Conservation (phyloP, 257 asterid genomes). For the Leonotis leonurus region DNA sequence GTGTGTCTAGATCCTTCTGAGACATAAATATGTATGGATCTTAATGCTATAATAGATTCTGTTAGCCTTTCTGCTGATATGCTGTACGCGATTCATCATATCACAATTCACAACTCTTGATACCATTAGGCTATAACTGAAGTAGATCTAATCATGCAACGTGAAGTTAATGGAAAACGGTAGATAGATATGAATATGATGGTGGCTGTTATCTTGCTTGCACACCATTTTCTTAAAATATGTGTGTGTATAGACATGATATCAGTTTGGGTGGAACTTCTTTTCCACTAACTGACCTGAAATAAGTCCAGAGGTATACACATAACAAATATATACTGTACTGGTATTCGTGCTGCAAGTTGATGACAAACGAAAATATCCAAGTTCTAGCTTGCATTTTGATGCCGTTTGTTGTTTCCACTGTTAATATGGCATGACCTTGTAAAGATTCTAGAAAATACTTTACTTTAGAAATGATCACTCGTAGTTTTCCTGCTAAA, state of each 20-base stretch:
- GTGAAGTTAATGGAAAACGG: neutral
- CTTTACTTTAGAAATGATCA: neutral
- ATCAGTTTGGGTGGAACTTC: neutral
- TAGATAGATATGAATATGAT: neutral
- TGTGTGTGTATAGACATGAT: neutral
- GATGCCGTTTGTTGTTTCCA: neutral
- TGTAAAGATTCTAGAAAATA: neutral
- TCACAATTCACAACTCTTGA: neutral
- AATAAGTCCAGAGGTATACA: neutral
- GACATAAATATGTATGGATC: neutral
- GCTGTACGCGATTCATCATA: neutral
- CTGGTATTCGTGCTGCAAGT: neutral
- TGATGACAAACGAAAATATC: neutral
- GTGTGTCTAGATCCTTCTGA: neutral
- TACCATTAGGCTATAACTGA: neutral
- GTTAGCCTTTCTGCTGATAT: neutral
- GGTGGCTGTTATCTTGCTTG: neutral
- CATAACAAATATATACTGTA: neutral
- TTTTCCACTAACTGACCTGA: neutral
- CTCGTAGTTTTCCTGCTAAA: neutral
- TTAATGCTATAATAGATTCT: neutral
- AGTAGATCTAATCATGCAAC: neutral
- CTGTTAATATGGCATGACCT: neutral
- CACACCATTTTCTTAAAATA: neutral
- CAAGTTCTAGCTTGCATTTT: neutral